These are phyloP conservation scores for Tolypocladium nubicola DNA, from an alignment of 2,329 filamentous ascomycete species.

Conservation along the genomic window DNA sequence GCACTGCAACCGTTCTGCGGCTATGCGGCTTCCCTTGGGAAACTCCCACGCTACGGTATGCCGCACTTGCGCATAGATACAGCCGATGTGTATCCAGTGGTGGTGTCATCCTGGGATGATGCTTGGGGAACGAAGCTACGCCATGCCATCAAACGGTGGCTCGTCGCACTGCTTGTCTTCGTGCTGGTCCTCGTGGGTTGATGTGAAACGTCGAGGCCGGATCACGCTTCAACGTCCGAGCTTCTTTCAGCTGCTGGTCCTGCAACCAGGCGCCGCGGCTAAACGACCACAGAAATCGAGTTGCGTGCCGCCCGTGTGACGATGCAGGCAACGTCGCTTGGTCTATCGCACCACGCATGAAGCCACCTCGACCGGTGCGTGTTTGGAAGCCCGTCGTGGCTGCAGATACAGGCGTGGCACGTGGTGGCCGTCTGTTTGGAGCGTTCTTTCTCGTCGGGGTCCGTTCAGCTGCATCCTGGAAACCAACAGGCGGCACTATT, in stretches of 20 bases:
- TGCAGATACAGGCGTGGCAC: background rate
- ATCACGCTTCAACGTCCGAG: background rate
- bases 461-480: background rate
- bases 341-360: background rate
- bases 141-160: background rate
- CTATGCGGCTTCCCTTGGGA: background rate
- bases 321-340: background rate
- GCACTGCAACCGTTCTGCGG: background rate
- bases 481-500: background rate
- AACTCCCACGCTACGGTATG: background rate
- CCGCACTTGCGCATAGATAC: background rate
- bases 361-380: background rate
- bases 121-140: background rate
- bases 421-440: background rate
- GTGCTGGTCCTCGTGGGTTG: background rate
- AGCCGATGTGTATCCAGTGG: background rate
- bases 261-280: background rate
- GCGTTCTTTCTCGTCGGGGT: background rate
- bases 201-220: background rate
- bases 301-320: background rate
- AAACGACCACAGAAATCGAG: background rate
- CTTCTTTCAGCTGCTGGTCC: background rate
- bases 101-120: background rate
- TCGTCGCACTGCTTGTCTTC: background rate
- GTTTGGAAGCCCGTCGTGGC: background rate